phyloP scores from a whole-genome alignment of 352 stramenopile genomes.

The Globisporangium spiculum region DNA sequence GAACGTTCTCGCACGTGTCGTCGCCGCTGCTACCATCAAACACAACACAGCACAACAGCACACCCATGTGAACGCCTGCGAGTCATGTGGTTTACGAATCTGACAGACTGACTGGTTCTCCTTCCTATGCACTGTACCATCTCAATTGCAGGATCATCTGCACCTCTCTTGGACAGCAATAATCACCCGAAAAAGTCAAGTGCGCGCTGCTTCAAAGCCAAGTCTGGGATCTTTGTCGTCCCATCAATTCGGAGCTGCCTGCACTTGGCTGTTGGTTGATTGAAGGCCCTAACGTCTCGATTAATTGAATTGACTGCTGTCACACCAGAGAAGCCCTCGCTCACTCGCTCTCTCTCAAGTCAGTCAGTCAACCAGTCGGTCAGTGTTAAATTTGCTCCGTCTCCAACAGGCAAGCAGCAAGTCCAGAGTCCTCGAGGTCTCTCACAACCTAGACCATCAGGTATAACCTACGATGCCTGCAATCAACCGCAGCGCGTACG shows the following conservation, averaged over 20 bases:
- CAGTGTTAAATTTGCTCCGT: neutral
- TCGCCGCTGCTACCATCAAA: no score
- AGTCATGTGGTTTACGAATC: neutral
- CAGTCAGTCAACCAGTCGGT: no score
- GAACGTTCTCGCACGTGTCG: no score
- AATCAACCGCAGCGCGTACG: slow-evolving; percentile 1
- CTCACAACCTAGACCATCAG: neutral
- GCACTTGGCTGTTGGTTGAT: neutral
- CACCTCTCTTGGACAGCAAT: neutral
- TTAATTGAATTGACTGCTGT: neutral
- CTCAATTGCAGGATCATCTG: neutral
- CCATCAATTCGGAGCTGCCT: neutral
- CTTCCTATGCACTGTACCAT: neutral
- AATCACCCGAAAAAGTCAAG: neutral
- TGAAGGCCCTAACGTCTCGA: neutral
- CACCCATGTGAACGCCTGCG: neutral
- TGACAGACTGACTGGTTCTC: neutral
- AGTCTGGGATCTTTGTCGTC: neutral
- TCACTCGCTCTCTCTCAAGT: neutral
- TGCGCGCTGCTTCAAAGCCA: neutral
- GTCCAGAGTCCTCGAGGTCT: neutral
- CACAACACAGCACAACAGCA: no score
- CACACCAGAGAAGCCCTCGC: neutral
- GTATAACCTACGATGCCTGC: neutral
- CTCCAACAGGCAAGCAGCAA: neutral